Conservation (phyloP, 176 grass and related monocot species). For the Lolium perenne region DNA sequence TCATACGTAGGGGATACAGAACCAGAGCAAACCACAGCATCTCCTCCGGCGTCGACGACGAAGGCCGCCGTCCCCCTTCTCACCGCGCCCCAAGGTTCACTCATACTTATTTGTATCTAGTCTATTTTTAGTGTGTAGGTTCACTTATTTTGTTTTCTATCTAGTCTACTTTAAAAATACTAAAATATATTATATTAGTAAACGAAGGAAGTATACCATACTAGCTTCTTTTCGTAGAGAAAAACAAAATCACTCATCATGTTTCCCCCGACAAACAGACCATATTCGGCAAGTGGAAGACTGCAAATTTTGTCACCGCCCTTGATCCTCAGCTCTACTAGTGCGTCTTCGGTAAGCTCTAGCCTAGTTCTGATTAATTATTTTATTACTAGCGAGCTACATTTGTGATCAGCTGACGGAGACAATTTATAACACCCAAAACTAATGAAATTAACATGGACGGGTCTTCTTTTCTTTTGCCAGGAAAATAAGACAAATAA, state of each 20-base stretch:
- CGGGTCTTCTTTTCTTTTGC: neutral
- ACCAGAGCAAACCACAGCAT: too few species aligned
- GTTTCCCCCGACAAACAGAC: conserved; percentile 21
- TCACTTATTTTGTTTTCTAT: too few species aligned
- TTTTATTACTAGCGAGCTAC: neutral
- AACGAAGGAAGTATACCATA: too few species aligned
- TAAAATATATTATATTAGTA: too few species aligned
- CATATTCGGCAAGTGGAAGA: neutral
- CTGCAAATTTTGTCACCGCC: neutral
- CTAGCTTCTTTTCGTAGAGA: too few species aligned
- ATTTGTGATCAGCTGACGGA: neutral
- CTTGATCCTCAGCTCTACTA: neutral
- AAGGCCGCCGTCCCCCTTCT: too few species aligned
- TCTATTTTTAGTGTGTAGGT: too few species aligned
- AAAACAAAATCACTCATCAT: neutral
- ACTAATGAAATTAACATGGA: neutral
- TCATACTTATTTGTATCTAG: too few species aligned
- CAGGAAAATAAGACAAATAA: neutral
- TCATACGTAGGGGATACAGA: too few species aligned
- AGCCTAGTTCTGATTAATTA: neutral
- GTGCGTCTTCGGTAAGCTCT: neutral
- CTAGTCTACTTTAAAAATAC: too few species aligned
- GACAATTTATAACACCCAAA: neutral
- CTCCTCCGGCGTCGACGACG: too few species aligned
- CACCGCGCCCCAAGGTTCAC: too few species aligned